Evolutionary conservation across 2,329 filamentous ascomycete species (phyloP), one percentile per base, ranked within the genome.

Genomic region (Sarocladiaceae sp.): DNA sequence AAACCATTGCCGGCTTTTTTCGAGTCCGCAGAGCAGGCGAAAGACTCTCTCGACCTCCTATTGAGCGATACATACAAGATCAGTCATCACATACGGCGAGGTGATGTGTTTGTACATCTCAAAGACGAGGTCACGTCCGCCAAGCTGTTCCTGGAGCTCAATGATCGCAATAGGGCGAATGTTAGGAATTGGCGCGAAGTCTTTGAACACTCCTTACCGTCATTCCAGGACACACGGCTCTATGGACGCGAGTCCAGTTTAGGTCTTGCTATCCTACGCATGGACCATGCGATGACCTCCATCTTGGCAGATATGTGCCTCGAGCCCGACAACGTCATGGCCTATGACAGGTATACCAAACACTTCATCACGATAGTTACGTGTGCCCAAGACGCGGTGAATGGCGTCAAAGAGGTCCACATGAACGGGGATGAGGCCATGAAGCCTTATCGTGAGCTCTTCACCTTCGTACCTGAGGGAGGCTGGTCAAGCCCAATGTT

Each of bases 281-380:
- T 60, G 3, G 68, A 72, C 46, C 58, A 73, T 50, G 58, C 54
- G 42, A 63, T 75, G 65, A 60, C 63, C 1, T 55, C 49, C 4
- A 66, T 76, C 45, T 70, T 73, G 61, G 55, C 55, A 11, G 53
- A 60, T 4, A 62, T 62, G 0, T 64, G 59, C 39, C 53, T 68
- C 0, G 48, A 47, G 1, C 47, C 49, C 3, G 34, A 42, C 6
- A 54, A 63, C 34, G 66, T 72, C 48, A 52, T 47, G 2, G 51
- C 56, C 9, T 73, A 60, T 39, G 68, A 73, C 50, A 26, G 45
- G 1, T 54, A 65, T 35, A 58, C 55, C 4, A 19, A 51, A 1
- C 42, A 53, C 7, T 69, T 72, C 48, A 15, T 55, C 5, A 39
- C 40, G 2, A 50, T 72, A 3, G 46, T 69, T n/a, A 43, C 42